A percentile compares a stretch with the other conserved stretches of the same genome.
Conservation (phyloP, 2,329 filamentous ascomycete species). For the Aschersonia sp. region DNA sequence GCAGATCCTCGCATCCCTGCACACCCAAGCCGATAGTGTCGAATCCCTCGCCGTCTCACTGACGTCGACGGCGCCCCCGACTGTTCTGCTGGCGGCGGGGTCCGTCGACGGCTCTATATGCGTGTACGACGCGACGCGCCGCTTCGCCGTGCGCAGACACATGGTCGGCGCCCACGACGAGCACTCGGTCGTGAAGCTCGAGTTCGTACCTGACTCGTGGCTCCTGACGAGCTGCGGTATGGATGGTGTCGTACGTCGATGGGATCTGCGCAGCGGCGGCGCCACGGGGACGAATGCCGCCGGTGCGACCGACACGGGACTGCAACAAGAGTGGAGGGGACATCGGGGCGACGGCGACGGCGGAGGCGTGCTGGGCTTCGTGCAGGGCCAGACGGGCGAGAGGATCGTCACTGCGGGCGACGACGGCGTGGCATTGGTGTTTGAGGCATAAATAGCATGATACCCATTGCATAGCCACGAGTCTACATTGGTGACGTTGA, state of each 20-base stretch:
- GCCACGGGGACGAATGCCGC: slow-evolving; percentile 14
- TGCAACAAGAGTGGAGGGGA: slow-evolving; percentile 80
- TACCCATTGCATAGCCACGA: too few relatives aligned
- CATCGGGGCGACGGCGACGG: slow-evolving; percentile 75
- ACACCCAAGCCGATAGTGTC: slow-evolving; percentile 61
- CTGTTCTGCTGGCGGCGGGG: slow-evolving; percentile 45
- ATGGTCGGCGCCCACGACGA: slow-evolving; percentile 75
- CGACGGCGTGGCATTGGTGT: slow-evolving; percentile 58
- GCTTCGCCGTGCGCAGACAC: slow-evolving; percentile 74
- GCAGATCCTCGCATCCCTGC: slow-evolving; percentile 65
- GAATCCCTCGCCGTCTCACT: slow-evolving; percentile 56
- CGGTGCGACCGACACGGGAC: slow-evolving; percentile 39
- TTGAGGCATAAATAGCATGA: slow-evolving; percentile 32
- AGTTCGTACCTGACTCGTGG: slow-evolving; percentile 60
- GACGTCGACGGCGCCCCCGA: slow-evolving; percentile 25
- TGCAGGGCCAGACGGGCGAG: slow-evolving; percentile 62
- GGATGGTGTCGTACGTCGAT: slow-evolving; percentile 80
- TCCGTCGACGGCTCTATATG: slow-evolving; percentile 67
- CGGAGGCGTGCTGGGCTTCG: slow-evolving; percentile 81
- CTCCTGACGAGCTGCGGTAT: slow-evolving; percentile 79
- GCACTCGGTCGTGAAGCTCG: slow-evolving; percentile 83
- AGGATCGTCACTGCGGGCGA: slow-evolving; percentile 82
- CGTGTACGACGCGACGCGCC: slow-evolving; percentile 73
- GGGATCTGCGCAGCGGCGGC: slow-evolving; percentile 55
- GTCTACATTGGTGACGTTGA: too few relatives aligned